Evolutionary conservation across 1,284 basidiomycete genomes (phyloP).

Genomic region (Cryptococcus jaspeensis): DNA sequence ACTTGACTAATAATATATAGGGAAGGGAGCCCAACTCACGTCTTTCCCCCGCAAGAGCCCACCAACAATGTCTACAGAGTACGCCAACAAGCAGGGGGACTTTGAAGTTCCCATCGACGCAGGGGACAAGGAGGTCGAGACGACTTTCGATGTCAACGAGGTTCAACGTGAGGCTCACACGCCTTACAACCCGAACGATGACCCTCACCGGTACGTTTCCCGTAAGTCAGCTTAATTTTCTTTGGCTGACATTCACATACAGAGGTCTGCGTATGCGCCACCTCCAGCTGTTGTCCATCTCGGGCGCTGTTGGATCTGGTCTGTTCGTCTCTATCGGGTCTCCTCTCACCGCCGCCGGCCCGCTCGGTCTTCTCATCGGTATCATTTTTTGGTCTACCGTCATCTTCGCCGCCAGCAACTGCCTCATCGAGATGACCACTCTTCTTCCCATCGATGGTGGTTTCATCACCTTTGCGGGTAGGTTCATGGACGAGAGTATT

Average conservation of each 20-base stretch:
- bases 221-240: neutral
- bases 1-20: too few relatives aligned
- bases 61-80: too few relatives aligned
- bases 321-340: constrained; percentile 31
- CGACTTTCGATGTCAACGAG: neutral
- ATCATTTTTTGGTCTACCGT: constrained; percentile 21
- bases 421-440: constrained; percentile 27
- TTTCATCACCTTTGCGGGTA: constrained; percentile 22
- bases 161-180: neutral
- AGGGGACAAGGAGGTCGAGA: constrained; percentile 2
- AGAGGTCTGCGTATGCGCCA: constrained; percentile 29
- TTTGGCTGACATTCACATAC: neutral
- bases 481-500: constrained; percentile 24
- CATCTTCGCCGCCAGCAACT: constrained; percentile 21
- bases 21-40: too few relatives aligned
- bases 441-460: constrained; percentile 25
- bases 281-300: constrained; percentile 31
- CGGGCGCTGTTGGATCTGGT: constrained; percentile 22
- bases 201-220: constrained; percentile 8
- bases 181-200: neutral
- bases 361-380: constrained; percentile 28
- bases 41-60: too few relatives aligned
- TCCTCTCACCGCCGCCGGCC: constrained; percentile 25
- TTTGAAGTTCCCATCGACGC: too few relatives aligned
- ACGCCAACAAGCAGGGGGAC: too few relatives aligned